Base-by-base conservation (phyloP, 192 early-diverging fungal species). In the Umbelopsis sp. region DNA sequence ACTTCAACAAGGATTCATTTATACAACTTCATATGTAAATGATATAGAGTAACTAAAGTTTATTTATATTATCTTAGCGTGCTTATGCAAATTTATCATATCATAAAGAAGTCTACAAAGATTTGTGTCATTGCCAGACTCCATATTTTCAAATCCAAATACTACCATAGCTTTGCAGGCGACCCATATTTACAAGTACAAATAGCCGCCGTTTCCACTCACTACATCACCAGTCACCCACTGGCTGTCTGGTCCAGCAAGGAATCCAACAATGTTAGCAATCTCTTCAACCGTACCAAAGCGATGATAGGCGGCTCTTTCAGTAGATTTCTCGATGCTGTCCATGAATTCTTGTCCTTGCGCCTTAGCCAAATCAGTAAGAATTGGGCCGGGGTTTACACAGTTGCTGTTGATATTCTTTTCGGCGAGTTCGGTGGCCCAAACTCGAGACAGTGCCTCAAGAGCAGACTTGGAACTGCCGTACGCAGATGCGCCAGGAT, bases 361-460 rank as follows among this genome's bases (percentile, higher is more conserved):
- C 7, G 72, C 72, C 0, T 72, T 52, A 3, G 83, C 89, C 87
- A 92, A 89, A 46, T 91, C 82, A 0, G 94, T 94, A 3, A 84
- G 81, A 33, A 94, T 89, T 69, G 89, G 93, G 30, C 94, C 94
- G 15, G 94, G 94, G 4, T 91, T 87, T 71, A 95, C 84, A 5
- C 82, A 79, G 79, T 93, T 94, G 21, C 4, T 81, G 79, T 91
- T 93, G 15, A 90, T 91, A 6, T 89, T 80, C 12, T 94, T 80
- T 11, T 84, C 85, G 6, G 86, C 92, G 3, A 92, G 70, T 71
- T 95, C 94, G 68, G 81, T 87, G 12, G 94, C 90, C 33, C 93
- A 78, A 7, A 15, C 25, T 37, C 20, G 68, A 52, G 11, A 49
- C 18, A 46, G 55, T 55, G 10, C 51, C 68, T 67, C 70, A 16